phyloP scores from a whole-genome alignment of 2,329 filamentous ascomycete genomes.

The Nigrospora sphaerica region DNA sequence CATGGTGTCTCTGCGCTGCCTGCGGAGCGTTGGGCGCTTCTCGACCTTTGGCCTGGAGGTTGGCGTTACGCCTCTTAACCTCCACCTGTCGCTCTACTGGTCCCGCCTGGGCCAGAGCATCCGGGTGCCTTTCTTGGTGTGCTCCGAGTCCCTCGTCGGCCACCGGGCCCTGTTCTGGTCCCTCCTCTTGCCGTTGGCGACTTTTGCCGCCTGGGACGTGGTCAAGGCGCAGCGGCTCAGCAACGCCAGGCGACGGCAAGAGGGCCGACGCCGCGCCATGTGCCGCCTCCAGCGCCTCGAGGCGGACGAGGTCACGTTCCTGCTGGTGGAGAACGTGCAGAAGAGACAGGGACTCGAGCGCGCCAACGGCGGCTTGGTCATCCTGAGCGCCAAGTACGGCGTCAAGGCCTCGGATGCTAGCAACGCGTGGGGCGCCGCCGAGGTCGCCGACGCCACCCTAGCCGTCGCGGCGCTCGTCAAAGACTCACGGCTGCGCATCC shows the following conservation, averaged over 20 bases:
- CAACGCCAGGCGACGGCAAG: slow-evolving; percentile 12
- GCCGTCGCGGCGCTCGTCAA: slow-evolving; percentile 38
- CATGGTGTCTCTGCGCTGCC: slow-evolving; percentile 34
- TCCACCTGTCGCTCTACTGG: slow-evolving; percentile 41
- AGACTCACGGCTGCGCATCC: slow-evolving; percentile 28
- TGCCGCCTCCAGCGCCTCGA: slow-evolving; percentile 25
- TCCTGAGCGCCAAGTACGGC: slow-evolving; percentile 42
- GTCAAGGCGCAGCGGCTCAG: slow-evolving; percentile 7
- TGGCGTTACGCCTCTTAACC: slow-evolving; percentile 29
- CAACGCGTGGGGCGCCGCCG: slow-evolving; percentile 23
- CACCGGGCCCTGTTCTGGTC: slow-evolving; percentile 29
- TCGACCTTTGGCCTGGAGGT: slow-evolving; percentile 37
- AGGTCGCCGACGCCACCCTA: slow-evolving; percentile 42
- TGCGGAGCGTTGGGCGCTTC: slow-evolving; percentile 32
- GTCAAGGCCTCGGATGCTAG: slow-evolving; percentile 22
- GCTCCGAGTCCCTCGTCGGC: slow-evolving; percentile 17
- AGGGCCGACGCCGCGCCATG: slow-evolving; percentile 13
- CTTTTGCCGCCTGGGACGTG: slow-evolving; percentile 29
- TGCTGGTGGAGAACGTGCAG: slow-evolving; percentile 33
- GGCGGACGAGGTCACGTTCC: slow-evolving; percentile 35
- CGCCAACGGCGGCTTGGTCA: slow-evolving; percentile 33
- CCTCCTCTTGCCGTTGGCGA: slow-evolving; percentile 29
- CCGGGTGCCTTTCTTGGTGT: slow-evolving; percentile 34
- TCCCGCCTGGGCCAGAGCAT: slow-evolving; percentile 37
- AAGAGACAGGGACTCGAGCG: slow-evolving; percentile 27